A percentile compares a stretch with the other conserved stretches of the same genome.
Evolutionary conservation across 805 yeast species (phyloP).

Genomic region (Candida loeiensis): DNA sequence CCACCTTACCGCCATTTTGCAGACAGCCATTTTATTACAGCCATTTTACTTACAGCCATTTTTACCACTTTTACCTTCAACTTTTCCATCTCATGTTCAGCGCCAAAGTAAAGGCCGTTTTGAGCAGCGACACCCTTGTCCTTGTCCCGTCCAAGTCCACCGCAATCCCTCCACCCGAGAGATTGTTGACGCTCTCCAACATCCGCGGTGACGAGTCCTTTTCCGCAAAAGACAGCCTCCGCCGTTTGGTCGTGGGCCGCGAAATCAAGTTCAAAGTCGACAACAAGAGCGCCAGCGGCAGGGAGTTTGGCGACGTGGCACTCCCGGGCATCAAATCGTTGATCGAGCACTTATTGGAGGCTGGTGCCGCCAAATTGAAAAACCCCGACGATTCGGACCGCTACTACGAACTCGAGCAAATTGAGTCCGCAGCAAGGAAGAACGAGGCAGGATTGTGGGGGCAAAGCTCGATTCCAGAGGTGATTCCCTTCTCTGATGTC

Average conservation of each 20-base stretch:
- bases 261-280: conserved; percentile 55
- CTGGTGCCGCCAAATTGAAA: conserved; percentile 62
- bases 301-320: conserved; percentile 70
- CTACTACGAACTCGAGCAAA: conserved; percentile 34
- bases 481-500: conserved; percentile 28
- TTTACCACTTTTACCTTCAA: not conserved
- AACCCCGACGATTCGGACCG: conserved; percentile 42
- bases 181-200: conserved; percentile 60
- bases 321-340: conserved; percentile 62
- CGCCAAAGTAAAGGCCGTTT: conserved; percentile 67
- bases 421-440: conserved; percentile 50
- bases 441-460: conserved; percentile 58
- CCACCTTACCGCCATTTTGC: no score
- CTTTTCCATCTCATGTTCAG: conserved; percentile 14
- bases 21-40: no score
- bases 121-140: conserved; percentile 69
- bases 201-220: conserved; percentile 59
- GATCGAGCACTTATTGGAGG: conserved; percentile 49
- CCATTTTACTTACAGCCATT: no score
- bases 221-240: conserved; percentile 58
- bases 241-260: conserved; percentile 64
- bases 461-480: conserved; percentile 11
- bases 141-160: conserved; percentile 46
- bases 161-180: conserved; percentile 49
- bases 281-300: conserved; percentile 49